Base-by-base conservation (phyloP, 176 grass and related monocot species). In the Zea mays region DNA sequence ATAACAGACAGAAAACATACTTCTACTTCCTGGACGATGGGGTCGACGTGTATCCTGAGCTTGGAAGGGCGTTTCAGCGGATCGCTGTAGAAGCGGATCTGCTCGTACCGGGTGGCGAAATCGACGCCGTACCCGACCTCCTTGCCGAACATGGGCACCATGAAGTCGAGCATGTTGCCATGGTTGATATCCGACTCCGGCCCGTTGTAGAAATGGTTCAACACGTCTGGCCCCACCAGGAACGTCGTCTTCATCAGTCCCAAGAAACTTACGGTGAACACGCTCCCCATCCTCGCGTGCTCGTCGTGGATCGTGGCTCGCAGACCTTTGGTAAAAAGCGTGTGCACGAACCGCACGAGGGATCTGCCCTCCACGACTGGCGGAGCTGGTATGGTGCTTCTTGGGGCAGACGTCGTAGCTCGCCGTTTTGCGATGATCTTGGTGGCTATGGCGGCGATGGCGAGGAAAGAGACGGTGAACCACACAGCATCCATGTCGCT, bases 71-170 rank as follows among this genome's bases (percentile, higher is more conserved):
- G 17, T 8, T 60, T 75, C 0, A 75, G 38, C 1, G 72, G n/a
- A 27, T 60, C 72, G 33, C 0, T 2, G 10, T 2, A 4, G 39
- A 75, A 43, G 10, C 72, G 72, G 1, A 13, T 40, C 38, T 75
- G 72, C 54, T 45, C 55, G 33, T 27, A 2, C 0, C 56, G 73
- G 12, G 56, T 62, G 20, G 12, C 3, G 2, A 2, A 2, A 15
- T 75, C 40, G 4, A 46, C 12, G 2, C 73, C 73, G 10, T 16
- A 84, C 8, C 67, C 74, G 13, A 90, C 84, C 45, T 5, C 49
- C 16, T 65, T 76, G 5, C 80, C 84, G 20, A 86, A 2, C 43
- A 48, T 70, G 44, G 44, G 67, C 20, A 70, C 67, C 0, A 45
- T 70, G 20, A 70, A 70, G 20, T 70, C 44, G 3, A 70, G 2